phyloP scores from a whole-genome alignment of 164 flowering plant genomes.

The Platanus orientalis region DNA sequence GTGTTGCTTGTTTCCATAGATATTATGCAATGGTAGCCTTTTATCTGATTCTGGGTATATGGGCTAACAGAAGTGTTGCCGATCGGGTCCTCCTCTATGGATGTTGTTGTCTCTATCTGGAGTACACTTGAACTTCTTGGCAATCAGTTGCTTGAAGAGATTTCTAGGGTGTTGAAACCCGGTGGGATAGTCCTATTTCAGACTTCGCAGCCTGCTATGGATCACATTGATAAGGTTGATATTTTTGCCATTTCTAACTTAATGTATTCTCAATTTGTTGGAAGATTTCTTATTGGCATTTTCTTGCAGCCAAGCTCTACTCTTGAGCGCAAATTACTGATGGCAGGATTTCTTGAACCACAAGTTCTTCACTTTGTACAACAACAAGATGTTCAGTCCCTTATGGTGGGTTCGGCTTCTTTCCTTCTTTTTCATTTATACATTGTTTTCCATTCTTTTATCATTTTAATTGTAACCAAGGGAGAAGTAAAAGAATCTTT shows the following conservation, averaged over 20 bases:
- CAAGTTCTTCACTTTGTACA: slow-evolving; percentile 28
- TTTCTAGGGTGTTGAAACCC: slow-evolving; percentile 62
- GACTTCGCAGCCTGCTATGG: slow-evolving; percentile 22
- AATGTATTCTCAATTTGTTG: background rate
- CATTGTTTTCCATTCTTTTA: too few species aligned
- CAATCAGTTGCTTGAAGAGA: slow-evolving; percentile 43
- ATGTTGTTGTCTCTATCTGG: slow-evolving; percentile 34
- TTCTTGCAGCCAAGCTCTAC: slow-evolving; percentile 42
- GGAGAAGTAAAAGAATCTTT: too few species aligned
- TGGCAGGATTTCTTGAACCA: slow-evolving; percentile 69
- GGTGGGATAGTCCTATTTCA: slow-evolving; percentile 52
- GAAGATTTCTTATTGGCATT: background rate
- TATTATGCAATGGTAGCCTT: background rate
- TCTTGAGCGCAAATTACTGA: slow-evolving; percentile 53
- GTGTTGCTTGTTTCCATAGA: background rate
- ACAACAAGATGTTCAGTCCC: slow-evolving; percentile 24
- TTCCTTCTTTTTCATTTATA: background rate
- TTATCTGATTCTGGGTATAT: slow-evolving; percentile 4
- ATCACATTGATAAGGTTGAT: slow-evolving; percentile 28
- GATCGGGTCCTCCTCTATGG: slow-evolving; percentile 53
- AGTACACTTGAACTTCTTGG: slow-evolving; percentile 38
- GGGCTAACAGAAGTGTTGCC: slow-evolving; percentile 49
- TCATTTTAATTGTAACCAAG: too few species aligned
- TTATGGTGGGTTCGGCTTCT: slow-evolving; percentile 41
- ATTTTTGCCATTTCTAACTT: background rate